Evolutionary conservation across 352 stramenopile genomes (phyloP), one percentile per base, ranked within the genome.

Genomic region (Phytopythium kandeliae): DNA sequence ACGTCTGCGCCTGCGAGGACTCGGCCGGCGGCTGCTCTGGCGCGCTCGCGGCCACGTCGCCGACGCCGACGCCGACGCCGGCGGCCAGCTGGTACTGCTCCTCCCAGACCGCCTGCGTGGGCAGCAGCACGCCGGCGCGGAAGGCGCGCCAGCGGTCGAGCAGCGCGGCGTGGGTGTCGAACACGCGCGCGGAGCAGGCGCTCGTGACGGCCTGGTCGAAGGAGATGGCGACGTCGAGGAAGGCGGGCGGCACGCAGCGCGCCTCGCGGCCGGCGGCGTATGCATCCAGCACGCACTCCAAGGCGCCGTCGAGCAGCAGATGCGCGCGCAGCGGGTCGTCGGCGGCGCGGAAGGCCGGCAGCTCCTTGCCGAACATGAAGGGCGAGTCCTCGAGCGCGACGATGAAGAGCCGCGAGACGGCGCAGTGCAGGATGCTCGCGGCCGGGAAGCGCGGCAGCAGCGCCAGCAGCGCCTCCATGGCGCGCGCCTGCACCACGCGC

Each of bases 391-490:
- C 80, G 8, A 91, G 69, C n/a, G 66, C 77, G 28, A 87, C 77
- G 54, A 91, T 89, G 48, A 79, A 91, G 22, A 91, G 59, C 8
- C 80, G 63, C 2, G 69, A 68, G 35, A 87, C 82, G 19, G 75
- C 71, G 38, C 71, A 87, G 40, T 73, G 78, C 35, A 87, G 57
- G 57, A 75, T 95, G 51, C 63, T 89, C 53, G 97, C 86, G 31
- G 93, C 80, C 0, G 97, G 62, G 63, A 94, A 98, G 6, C 91
- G 75, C 22, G 96, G 60, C 57, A 98, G 86, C 34, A 98, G 71
- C 59, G 98, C 89, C 17, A 98, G 82, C 6, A 83, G 56, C 15
- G 53, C 37, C 40, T 81, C 67, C 24, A 88, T 72, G 2, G 65
- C 71, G 49, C 66, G 53, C 16, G 65, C 45, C 0, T 54, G 43